Base-by-base conservation (phyloP, 2,329 filamentous ascomycete species). In the Colletotrichum costaricense region DNA sequence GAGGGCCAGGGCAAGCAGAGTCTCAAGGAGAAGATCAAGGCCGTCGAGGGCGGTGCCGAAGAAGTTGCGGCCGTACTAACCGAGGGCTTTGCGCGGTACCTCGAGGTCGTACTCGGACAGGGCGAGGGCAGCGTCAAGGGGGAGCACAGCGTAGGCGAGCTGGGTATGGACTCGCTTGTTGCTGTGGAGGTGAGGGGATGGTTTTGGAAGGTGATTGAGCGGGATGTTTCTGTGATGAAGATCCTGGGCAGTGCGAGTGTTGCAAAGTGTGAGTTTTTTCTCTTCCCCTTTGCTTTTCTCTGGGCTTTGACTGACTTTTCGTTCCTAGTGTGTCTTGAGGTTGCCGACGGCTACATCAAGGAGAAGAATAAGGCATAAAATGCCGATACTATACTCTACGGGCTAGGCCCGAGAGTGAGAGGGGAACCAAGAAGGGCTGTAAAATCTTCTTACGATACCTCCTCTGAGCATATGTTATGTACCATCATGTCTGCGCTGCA, bases 151-250 rank as follows among this genome's bases (percentile, higher is more conserved):
- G 71, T 85, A 9, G 71, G 75, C 2, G 83, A 85, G 38, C 74
- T 77, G 49, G 80, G 80, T 49, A 73, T 79, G 49, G 78, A 81
- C 70, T 78, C 78, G 26, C 75, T 81, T 4, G 75, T 79, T 2
- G 79, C 78, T 9, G 75, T 79, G n/a, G 79, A 78, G 81, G 84
- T 85, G 5, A 83, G 86, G 4, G 79, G 83, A 4, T 89, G 87
- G 87, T 87, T 88, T 70, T 67, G 83, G 49, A 86, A 85, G 73
- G 80, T 85, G 59, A 60, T 88, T 0, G 75, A 81, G 2, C 77
- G 84, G 3, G 84, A 88, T 57, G 79, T 88, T 2, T 84, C 86
- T 0, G 81, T 87, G 1, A 78, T 88, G 30, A 86, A 86, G 74
- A 80, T 89, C 49, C 75, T 88, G 4, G 79, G 82, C 9, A 83